These are phyloP conservation scores for Mycena rosella DNA, from an alignment of 768 basidiomycete species.

Conservation along the genomic window DNA sequence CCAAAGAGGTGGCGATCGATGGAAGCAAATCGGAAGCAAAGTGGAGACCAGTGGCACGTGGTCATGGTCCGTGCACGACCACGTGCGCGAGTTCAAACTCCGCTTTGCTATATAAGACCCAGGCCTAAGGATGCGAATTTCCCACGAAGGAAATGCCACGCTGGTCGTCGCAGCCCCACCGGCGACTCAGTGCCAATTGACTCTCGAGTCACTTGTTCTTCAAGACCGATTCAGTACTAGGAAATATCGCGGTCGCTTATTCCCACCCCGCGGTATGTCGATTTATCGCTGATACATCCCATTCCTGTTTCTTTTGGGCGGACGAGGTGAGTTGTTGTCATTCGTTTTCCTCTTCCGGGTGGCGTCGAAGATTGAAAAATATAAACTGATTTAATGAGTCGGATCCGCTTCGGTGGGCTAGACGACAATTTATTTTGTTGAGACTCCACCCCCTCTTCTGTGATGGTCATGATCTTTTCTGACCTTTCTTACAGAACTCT, in stretches of 20 bases:
- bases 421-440: conserved; percentile 54
- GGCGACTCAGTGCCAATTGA: conserved; percentile 63
- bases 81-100: neutral
- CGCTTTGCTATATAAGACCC: neutral
- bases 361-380: conserved; percentile 56
- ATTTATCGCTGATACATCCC: conserved; percentile 56
- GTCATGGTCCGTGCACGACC: conserved; percentile 20
- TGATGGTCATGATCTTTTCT: conserved; percentile 27
- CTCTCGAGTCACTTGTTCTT: conserved; percentile 53
- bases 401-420: conserved; percentile 51
- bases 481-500: neutral
- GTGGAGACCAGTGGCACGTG: conserved; percentile 2
- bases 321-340: conserved; percentile 11
- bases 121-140: neutral
- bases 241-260: conserved; percentile 58
- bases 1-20: neutral
- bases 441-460: conserved; percentile 41
- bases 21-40: neutral
- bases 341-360: neutral
- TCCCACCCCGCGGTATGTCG: conserved; percentile 59
- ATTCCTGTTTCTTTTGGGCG: neutral
- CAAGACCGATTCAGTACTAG: conserved; percentile 60
- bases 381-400: conserved; percentile 67
- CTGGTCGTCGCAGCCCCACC: conserved; percentile 58
- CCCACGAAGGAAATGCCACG: conserved; percentile 61